Evolutionary conservation across 129 eudicot genomes (phyloP).

Genomic region (Escallonia rubra): DNA sequence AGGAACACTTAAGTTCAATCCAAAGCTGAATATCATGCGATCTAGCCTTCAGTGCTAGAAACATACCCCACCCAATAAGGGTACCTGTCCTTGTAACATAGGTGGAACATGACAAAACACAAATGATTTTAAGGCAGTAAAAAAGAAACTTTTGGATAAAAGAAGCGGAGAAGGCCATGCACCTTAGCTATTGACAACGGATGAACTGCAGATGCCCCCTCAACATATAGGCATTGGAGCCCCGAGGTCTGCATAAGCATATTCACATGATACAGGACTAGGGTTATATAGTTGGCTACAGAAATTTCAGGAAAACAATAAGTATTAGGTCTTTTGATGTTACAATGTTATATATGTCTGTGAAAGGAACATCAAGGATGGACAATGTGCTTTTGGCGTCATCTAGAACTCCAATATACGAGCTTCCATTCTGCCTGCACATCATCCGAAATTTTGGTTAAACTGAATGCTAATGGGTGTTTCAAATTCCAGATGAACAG

Average conservation of each 20-base stretch:
- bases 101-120: no score
- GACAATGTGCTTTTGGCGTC: conserved; percentile 43
- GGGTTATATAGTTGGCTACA: conserved; percentile 2
- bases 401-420: conserved; percentile 74
- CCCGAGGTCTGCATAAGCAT: conserved; percentile 51
- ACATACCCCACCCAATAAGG: no score
- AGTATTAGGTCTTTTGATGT: conserved; percentile 14
- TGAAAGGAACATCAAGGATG: conserved; percentile 68
- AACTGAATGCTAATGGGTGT: neutral
- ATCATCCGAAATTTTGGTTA: neutral
- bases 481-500: neutral
- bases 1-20: neutral
- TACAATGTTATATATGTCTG: conserved; percentile 81
- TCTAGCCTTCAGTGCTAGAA: no score
- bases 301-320: neutral
- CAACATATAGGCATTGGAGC: conserved; percentile 51
- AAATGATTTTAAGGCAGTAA: no score
- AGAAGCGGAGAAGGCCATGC: neutral
- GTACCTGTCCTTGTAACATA: no score
- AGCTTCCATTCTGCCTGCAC: conserved; percentile 82
- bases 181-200: conserved; percentile 93
- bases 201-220: conserved; percentile 87
- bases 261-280: neutral
- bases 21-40: no score
- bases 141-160: no score